Percentiles rank a stretch among this genome's conserved stretches.
Conservation (phyloP, 2,329 filamentous ascomycete genomes). For the Pseudogymnoascus sp. region DNA sequence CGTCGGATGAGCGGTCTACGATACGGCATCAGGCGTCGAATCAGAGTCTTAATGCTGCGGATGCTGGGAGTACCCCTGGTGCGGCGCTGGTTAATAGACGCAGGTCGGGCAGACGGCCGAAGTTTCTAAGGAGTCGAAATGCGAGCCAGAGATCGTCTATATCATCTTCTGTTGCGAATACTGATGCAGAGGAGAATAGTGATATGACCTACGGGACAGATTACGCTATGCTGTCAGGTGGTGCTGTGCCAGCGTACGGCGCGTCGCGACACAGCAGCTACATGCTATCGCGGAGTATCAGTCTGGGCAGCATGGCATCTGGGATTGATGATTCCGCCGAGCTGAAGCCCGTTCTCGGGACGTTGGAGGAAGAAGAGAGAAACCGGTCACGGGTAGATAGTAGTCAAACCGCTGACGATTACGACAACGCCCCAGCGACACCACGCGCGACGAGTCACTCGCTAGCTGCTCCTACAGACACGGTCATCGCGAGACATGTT, state of each 20-base stretch:
- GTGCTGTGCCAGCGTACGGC: conserved; percentile 55
- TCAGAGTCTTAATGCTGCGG: conserved; percentile 29
- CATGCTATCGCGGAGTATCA: conserved; percentile 68
- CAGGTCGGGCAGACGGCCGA: conserved; percentile 42
- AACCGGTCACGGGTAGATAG: conserved; percentile 42
- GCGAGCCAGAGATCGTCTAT: conserved; percentile 53
- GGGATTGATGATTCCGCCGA: conserved; percentile 46
- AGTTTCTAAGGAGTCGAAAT: conserved; percentile 47
- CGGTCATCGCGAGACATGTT: conserved; percentile 79
- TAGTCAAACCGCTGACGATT: conserved; percentile 30
- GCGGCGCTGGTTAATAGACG: conserved; percentile 33
- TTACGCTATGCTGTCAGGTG: conserved; percentile 75
- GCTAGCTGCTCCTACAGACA: conserved; percentile 69
- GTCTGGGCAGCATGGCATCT: conserved; percentile 83
- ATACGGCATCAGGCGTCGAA: conserved; percentile 31
- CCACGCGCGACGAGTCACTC: conserved; percentile 54
- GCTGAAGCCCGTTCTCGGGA: conserved; percentile 39
- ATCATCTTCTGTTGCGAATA: conserved; percentile 50
- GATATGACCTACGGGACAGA: conserved; percentile 71
- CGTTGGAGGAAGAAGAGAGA: conserved; percentile 52
- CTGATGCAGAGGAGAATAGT: conserved; percentile 51
- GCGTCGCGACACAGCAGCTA: conserved; percentile 43
- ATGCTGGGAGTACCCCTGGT: conserved; percentile 42
- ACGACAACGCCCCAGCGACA: conserved; percentile 52
- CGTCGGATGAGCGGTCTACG: conserved; percentile 20